Conservation (phyloP, 176 grass and related monocot species). For the Chloris gayana region DNA sequence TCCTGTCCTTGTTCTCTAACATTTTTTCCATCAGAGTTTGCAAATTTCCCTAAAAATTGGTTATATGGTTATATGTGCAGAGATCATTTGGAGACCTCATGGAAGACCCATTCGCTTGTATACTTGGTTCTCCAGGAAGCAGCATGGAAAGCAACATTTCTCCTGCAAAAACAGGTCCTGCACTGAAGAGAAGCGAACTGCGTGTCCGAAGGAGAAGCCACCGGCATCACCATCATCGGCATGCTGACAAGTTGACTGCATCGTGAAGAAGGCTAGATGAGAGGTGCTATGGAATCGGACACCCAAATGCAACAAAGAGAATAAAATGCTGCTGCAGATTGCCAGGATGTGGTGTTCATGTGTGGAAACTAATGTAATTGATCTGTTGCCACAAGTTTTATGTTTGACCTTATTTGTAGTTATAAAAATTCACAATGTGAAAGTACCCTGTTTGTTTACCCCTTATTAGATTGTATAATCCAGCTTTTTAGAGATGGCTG, state of each 20-base stretch:
- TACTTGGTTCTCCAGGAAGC: conserved; percentile 56
- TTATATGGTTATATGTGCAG: conserved; percentile 26
- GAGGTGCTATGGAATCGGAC: neutral
- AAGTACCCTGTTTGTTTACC: too few species aligned
- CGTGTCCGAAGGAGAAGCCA: conserved; percentile 42
- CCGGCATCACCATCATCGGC: conserved; percentile 13
- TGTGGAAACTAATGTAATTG: neutral
- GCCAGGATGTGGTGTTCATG: neutral
- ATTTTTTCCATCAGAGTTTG: neutral
- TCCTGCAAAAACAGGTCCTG: conserved; percentile 14
- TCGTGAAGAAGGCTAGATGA: neutral
- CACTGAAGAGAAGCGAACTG: conserved; percentile 41
- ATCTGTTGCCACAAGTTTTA: neutral
- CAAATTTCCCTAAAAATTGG: neutral
- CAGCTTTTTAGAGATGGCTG: too few species aligned
- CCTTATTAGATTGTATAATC: too few species aligned
- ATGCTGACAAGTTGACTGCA: conserved; percentile 19
- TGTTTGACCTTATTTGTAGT: too few species aligned
- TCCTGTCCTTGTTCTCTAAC: neutral
- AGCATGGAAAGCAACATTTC: conserved; percentile 39
- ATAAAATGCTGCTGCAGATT: neutral
- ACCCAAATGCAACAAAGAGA: neutral
- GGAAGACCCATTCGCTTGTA: conserved; percentile 65
- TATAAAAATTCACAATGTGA: too few species aligned
- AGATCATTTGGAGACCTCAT: conserved; percentile 48